Percentiles rank a stretch among this genome's conserved stretches.
Conservation (phyloP, 2,329 filamentous ascomycete genomes). For the Microcyclosporella mali region DNA sequence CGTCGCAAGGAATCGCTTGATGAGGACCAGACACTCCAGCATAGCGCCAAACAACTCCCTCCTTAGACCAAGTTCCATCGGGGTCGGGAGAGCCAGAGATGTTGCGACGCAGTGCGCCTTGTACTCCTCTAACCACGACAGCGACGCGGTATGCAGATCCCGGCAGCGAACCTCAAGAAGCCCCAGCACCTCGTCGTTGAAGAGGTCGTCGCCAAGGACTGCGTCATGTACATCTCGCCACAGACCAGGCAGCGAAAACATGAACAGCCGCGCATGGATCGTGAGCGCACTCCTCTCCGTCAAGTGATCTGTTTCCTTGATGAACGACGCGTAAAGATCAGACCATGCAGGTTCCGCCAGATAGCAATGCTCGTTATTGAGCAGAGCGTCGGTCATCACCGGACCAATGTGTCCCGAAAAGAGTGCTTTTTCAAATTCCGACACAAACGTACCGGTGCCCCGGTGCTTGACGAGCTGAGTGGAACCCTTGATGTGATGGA, state of each 20-base stretch:
- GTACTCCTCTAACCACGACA: constrained; percentile 21
- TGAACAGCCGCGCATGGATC: constrained; percentile 20
- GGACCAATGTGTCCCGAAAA: constrained; percentile 33
- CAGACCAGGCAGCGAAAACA: constrained; percentile 19
- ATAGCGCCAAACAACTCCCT: constrained; percentile 22
- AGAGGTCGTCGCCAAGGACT: constrained; percentile 11
- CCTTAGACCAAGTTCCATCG: constrained; percentile 17
- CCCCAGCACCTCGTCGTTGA: constrained; percentile 10
- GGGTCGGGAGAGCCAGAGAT: constrained; percentile 13
- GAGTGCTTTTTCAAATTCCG: constrained; percentile 34
- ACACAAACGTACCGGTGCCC: constrained; percentile 26
- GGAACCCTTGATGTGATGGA: constrained; percentile 31
- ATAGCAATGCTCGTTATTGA: constrained; percentile 25
- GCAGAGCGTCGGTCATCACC: constrained; percentile 23
- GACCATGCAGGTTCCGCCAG: constrained; percentile 30
- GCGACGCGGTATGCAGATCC: constrained; percentile 11
- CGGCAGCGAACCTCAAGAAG: constrained; percentile 11
- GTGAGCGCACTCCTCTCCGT: constrained; percentile 21
- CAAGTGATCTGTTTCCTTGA: constrained; percentile 9
- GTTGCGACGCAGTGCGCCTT: constrained; percentile 20
- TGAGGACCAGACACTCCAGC: constrained; percentile 18
- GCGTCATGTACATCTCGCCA: constrained; percentile 17
- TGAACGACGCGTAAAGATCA: constrained; percentile 18
- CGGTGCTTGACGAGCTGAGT: constrained; percentile 29
- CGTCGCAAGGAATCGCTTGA: constrained; percentile 20